These are phyloP conservation scores for Candida gorgasii DNA, from an alignment of 805 yeast species.

Conservation along the genomic window DNA sequence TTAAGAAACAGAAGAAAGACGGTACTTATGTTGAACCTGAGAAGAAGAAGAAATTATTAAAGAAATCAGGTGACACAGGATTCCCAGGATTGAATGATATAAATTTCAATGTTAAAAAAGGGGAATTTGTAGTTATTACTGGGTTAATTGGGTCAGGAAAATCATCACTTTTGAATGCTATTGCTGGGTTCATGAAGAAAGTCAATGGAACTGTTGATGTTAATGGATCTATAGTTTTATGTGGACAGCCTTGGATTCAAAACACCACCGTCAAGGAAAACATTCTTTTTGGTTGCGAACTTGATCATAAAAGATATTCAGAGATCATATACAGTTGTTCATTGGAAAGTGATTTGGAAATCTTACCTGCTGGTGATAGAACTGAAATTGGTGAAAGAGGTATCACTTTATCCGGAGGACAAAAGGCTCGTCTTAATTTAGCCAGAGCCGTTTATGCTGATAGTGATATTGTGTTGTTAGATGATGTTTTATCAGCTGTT, in stretches of 20 bases:
- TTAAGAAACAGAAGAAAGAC: neutral
- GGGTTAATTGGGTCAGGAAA: constrained; percentile 40
- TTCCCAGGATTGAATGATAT: constrained; percentile 32
- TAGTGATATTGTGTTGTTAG: constrained; percentile 30
- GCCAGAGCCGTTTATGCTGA: constrained; percentile 38
- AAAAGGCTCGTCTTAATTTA: constrained; percentile 36
- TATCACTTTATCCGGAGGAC: constrained; percentile 39
- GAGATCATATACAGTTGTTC: constrained; percentile 31
- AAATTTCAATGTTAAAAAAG: constrained; percentile 26
- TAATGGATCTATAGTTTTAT: constrained; percentile 28
- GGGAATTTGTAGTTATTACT: constrained; percentile 38
- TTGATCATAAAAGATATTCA: constrained; percentile 24
- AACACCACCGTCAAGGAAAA: constrained; percentile 35
- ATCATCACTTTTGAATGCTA: constrained; percentile 37
- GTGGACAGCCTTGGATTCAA: constrained; percentile 42
- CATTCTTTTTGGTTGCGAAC: constrained; percentile 29
- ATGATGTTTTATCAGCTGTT: constrained; percentile 39
- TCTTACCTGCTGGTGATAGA: constrained; percentile 34
- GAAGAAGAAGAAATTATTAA: neutral
- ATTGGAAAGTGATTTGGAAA: constrained; percentile 31
- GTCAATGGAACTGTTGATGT: constrained; percentile 29
- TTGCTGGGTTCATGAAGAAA: constrained; percentile 40
- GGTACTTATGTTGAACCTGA: constrained; percentile 4
- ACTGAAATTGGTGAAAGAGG: constrained; percentile 42
- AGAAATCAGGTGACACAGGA: constrained; percentile 3